phyloP scores from a whole-genome alignment of 1,139 yeast genomes.

The Kodamaea sp. region DNA sequence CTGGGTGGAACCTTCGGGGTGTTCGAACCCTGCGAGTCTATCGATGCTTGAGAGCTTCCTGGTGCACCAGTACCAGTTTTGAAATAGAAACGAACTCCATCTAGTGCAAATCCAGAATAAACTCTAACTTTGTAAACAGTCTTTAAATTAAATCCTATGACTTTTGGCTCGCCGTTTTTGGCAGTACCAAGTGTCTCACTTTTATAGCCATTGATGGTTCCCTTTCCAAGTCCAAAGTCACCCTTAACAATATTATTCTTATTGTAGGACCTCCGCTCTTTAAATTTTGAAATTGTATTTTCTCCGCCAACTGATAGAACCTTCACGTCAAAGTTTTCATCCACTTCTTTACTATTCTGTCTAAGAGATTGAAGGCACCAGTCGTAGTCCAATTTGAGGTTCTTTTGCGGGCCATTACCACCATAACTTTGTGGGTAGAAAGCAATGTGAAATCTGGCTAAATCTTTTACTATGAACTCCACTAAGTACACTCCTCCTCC shows the following conservation, averaged over 20 bases:
- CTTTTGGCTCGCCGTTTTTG: slow-evolving; percentile 19
- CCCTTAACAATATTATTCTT: slow-evolving; percentile 26
- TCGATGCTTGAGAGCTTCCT: slow-evolving; percentile 1
- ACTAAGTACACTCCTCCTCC: slow-evolving; percentile 70
- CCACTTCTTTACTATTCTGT: slow-evolving; percentile 23
- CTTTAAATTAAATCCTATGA: slow-evolving; percentile 33
- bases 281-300: slow-evolving; percentile 32
- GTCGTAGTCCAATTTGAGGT: slow-evolving; percentile 49
- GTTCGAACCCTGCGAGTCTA: slow-evolving; percentile 1
- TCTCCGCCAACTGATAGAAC: slow-evolving; percentile 50
- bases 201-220: slow-evolving; percentile 45
- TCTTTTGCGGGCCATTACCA: slow-evolving; percentile 61
- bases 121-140: slow-evolving; percentile 53
- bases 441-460: slow-evolving; percentile 63
- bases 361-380: slow-evolving; percentile 44
- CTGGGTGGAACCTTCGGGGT: slow-evolving; percentile 51
- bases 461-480: slow-evolving; percentile 64
- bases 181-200: slow-evolving; percentile 45
- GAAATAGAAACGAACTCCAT: slow-evolving; percentile 56
- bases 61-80: slow-evolving; percentile 1
- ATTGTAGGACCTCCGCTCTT: slow-evolving; percentile 18
- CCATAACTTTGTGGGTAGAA: slow-evolving; percentile 56
- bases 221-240: slow-evolving; percentile 45
- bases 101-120: slow-evolving; percentile 73
- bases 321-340: slow-evolving; percentile 47